Evolutionary conservation across 1,284 basidiomycete genomes (phyloP), one percentile per base, ranked within the genome.

Genomic region (Heterobasidion irregulare): DNA sequence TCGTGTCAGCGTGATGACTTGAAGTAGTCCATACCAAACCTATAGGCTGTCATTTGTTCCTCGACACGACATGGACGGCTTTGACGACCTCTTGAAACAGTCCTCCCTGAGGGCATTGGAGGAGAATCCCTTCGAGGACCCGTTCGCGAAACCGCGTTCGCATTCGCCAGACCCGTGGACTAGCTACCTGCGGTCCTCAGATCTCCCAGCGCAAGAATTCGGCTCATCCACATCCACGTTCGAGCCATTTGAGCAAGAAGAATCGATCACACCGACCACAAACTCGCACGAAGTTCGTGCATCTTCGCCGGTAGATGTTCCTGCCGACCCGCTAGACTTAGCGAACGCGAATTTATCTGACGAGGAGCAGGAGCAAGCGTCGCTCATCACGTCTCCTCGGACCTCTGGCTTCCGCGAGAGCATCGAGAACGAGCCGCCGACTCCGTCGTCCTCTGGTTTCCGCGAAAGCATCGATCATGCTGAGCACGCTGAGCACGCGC

Each of bases 51-150:
- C 38, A 41, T n/a, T 5, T 41, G 12, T 5, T 41, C n/a, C 38
- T 41, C 38, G 38, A 41, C 26, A 26, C 26, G 26, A 41, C 54
- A 86, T 86, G 83, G 83, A 83, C 64, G 73, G 78, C 63, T 92
- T 92, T 68, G 88, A 92, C 72, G 89, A 92, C 68, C 70, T 91
- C 49, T 74, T 92, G 19, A 75, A 75, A n/a, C 78, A 80, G 53
- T 83, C 86, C 34, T 83, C 85, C 33, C 76, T 78, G 56, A 73
- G 71, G 61, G 76, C 74, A 44, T 71, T 89, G 18, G 83, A 88
- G 62, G 77, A 81, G 57, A 91, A 92, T 62, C 88, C 88, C 0
- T 91, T 91, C 60, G 83, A 83, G 51, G 81, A 89, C 63, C 86
- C 87, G 2, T 91, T 90, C 64, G 73, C 76, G 19, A 78, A 78